Conservation (phyloP, 805 yeast species). For the Ogataea allantospora region DNA sequence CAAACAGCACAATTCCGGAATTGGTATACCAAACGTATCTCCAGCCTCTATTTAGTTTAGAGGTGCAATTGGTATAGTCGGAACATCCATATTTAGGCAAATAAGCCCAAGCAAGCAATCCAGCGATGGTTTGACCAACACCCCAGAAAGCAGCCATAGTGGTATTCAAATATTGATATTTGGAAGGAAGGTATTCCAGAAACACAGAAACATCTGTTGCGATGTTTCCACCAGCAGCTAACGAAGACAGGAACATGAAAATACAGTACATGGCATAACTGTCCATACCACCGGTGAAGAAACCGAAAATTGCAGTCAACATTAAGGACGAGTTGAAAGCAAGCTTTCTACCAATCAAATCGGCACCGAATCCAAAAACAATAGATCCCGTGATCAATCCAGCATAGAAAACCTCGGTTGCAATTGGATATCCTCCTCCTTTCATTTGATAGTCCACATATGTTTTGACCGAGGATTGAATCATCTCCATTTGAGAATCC, state of each 20-base stretch:
- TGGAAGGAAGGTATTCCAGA: slow-evolving; percentile 47
- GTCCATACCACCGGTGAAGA: slow-evolving; percentile 49
- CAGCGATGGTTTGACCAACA: slow-evolving; percentile 55
- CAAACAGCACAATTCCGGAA: slow-evolving; percentile 50
- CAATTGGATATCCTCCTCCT: slow-evolving; percentile 37
- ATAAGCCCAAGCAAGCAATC: slow-evolving; percentile 54
- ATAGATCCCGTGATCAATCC: slow-evolving; percentile 50
- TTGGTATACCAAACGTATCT: slow-evolving; percentile 54
- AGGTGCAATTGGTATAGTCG: slow-evolving; percentile 42
- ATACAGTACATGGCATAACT: slow-evolving; percentile 45
- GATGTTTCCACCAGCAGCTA: slow-evolving; percentile 52
- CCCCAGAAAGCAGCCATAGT: slow-evolving; percentile 61
- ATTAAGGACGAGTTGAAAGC: slow-evolving; percentile 49
- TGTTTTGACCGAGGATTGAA: slow-evolving; percentile 42
- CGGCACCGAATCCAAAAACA: slow-evolving; percentile 54
- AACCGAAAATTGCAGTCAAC: slow-evolving; percentile 44
- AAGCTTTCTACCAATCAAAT: slow-evolving; percentile 47
- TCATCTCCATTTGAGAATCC: slow-evolving; percentile 52
- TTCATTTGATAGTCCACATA: slow-evolving; percentile 43
- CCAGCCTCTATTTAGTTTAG: slow-evolving; percentile 57
- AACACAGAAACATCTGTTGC: slow-evolving; percentile 49
- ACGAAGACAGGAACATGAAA: slow-evolving; percentile 39
- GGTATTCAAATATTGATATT: slow-evolving; percentile 47
- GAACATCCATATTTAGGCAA: slow-evolving; percentile 50
- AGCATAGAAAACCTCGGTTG: slow-evolving; percentile 43